Base-by-base conservation (phyloP, 2,329 filamentous ascomycete species). In the Beauveria asiatica region DNA sequence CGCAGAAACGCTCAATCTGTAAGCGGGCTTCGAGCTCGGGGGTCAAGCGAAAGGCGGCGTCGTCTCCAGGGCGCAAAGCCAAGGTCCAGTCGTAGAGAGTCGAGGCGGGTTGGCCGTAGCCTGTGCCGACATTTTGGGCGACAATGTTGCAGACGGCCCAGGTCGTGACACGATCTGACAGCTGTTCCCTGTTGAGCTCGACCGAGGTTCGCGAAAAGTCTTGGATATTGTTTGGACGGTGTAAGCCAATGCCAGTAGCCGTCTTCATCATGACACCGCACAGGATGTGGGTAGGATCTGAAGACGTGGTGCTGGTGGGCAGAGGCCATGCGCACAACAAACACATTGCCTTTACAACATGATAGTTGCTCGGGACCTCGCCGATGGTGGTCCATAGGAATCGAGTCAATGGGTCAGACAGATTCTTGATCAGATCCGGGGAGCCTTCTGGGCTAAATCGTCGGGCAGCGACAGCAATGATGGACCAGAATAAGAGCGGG, bases 111-210 rank as follows among this genome's bases (percentile, higher is more conserved):
- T 92, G 89, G 6, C 89, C 89, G 67, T 92, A 90, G 21, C 89
- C 89, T 4, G 90, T 93, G n/a, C 88, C 89, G 48, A 92, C 84
- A 60, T 85, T 86, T 68, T 93, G 89, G 23, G 89, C 86, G 39
- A 92, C 89, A 64, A 93, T 88, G 69, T 94, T 94, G 76, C 89
- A 91, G 4, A 90, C 87, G 1, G 89, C 89, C 89, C 89, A 94
- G 1, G 89, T 93, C 55, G 85, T 84, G 48, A 92, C 83, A 42
- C 90, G 82, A 68, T 94, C 89, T 65, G 88, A 83, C 61, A 92
- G 82, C 67, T 92, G 89, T 69, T 92, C 89, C 67, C 87, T 87
- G 66, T 89, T 88, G 44, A 93, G 77, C 65, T 92, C 86, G 37
- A 90, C 80, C 2, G 84, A 87, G 30, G 89, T 86, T 54, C 89